Conservation (phyloP, 345 rosid species). For the Salix koriyanagi region DNA sequence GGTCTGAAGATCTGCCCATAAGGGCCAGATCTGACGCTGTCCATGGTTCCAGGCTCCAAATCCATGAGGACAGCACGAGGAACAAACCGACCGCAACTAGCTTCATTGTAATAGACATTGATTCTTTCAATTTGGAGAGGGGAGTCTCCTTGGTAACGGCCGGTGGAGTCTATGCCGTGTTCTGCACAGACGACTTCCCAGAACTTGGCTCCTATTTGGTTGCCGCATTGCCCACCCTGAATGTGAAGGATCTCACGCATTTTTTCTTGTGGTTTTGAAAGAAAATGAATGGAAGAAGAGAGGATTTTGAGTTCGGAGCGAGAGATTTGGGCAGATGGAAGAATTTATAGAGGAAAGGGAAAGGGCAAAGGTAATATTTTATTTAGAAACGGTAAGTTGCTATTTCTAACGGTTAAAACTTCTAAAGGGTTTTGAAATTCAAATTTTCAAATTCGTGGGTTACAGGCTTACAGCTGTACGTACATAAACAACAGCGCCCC, state of each 20-base stretch:
- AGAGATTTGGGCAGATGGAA: background rate
- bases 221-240: conserved; percentile 29
- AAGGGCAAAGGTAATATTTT: background rate
- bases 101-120: conserved; percentile 29
- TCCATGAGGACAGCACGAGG: conserved; percentile 32
- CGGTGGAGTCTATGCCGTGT: conserved; percentile 28
- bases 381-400: background rate
- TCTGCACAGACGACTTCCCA: conserved; percentile 28
- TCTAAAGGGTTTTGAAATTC: conserved; percentile 1
- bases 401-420: conserved; percentile 1
- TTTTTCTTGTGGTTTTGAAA: background rate
- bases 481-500: background rate
- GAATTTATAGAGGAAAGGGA: background rate
- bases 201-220: conserved; percentile 29
- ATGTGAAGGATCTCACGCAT: conserved; percentile 33
- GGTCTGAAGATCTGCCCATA: conserved; percentile 28
- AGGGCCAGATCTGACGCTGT: conserved; percentile 23
- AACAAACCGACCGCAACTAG: conserved; percentile 25
- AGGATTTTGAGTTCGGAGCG: background rate
- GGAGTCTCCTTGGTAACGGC: conserved; percentile 19
- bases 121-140: conserved; percentile 25
- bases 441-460: background rate
- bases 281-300: background rate
- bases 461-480: conserved; percentile 16
- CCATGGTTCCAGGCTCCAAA: conserved; percentile 33